These are phyloP conservation scores for Talaromyces sp. DNA, from an alignment of 2,329 filamentous ascomycete genomes.

Conservation along the genomic window DNA sequence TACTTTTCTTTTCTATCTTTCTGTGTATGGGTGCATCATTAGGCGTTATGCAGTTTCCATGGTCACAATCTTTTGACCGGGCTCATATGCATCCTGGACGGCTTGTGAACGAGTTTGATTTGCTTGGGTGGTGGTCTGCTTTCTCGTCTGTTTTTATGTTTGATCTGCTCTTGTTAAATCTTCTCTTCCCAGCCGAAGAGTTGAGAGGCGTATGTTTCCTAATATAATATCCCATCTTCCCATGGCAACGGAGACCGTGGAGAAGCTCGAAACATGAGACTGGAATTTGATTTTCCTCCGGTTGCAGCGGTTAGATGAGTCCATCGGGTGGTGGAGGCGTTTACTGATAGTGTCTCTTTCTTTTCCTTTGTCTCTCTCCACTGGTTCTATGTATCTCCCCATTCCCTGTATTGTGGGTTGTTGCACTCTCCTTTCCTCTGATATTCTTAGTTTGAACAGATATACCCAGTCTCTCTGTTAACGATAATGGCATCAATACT, in stretches of 20 bases:
- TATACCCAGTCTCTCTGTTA: slow-evolving; percentile 15
- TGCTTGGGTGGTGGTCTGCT: neutral
- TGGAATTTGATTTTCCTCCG: neutral
- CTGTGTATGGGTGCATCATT: slow-evolving; percentile 8
- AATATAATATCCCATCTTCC: neutral
- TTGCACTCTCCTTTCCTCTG: slow-evolving; percentile 7
- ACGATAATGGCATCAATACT: slow-evolving; percentile 14
- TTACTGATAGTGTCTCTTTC: slow-evolving; percentile 1
- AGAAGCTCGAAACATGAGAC: slow-evolving; percentile 3
- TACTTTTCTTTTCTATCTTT: slow-evolving; percentile 1
- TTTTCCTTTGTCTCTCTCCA: neutral
- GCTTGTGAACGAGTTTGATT: neutral
- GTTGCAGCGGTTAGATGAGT: neutral
- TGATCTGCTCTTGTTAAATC: neutral
- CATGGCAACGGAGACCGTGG: neutral
- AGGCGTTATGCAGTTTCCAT: slow-evolving; percentile 12
- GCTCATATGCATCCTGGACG: slow-evolving; percentile 9
- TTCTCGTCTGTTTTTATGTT: neutral
- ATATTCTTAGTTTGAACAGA: slow-evolving; percentile 10
- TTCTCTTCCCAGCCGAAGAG: neutral
- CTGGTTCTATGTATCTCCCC: neutral
- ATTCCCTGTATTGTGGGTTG: slow-evolving; percentile 1
- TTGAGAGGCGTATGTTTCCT: neutral
- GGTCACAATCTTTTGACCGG: slow-evolving; percentile 7
- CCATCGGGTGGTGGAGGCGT: slow-evolving; percentile 12